Base-by-base conservation (phyloP, 1,139 yeast genomes). In the Geotrichum restrictum region DNA sequence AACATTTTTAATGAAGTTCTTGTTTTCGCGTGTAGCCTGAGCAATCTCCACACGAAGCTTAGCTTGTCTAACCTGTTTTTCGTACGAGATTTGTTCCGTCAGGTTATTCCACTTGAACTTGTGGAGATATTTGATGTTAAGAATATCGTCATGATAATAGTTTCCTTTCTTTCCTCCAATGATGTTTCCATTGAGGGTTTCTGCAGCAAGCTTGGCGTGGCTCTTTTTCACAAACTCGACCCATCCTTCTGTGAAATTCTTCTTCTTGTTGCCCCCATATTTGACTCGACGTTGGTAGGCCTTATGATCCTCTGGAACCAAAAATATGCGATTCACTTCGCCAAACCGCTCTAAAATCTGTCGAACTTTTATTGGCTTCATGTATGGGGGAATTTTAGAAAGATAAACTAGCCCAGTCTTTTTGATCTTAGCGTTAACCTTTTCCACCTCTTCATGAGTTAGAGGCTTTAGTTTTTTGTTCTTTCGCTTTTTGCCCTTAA, bases 51-150 rank as follows among this genome's bases (percentile, higher is more conserved):
- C 79, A 52, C 91, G 83, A 64, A 93, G 74, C 70, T 88, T 88
- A 52, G 93, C 82, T 64, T 88, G 95, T 70, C 96, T 81, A 42
- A 85, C 77, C 67, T 91, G 97, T 60, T 86, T 85, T 69, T 93
- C 98, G 63, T 81, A 81, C 4, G 96, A 91, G 60, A 93, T 87
- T 66, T 93, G 97, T 66, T 87, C 96, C 1, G 98, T 89, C 64
- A 93, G 75, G 63, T 94, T 95, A 56, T 84, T 77, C 99, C 99
- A 93, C 65, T 94, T 93, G 76, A 91, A 94, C 4, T 93, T 89
- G 13, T 89, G 84, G 58, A 93, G 74, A 63, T 93, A 93, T 68
- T 88, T 91, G 56, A 93, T 82, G 66, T 89, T 93, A 72, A 94
- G 77, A 21, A 93, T 83, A 71, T 94, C 98, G 68, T 94, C 99